phyloP scores from a whole-genome alignment of 2,329 filamentous ascomycete genomes.

The Fusarium verticillioides region DNA sequence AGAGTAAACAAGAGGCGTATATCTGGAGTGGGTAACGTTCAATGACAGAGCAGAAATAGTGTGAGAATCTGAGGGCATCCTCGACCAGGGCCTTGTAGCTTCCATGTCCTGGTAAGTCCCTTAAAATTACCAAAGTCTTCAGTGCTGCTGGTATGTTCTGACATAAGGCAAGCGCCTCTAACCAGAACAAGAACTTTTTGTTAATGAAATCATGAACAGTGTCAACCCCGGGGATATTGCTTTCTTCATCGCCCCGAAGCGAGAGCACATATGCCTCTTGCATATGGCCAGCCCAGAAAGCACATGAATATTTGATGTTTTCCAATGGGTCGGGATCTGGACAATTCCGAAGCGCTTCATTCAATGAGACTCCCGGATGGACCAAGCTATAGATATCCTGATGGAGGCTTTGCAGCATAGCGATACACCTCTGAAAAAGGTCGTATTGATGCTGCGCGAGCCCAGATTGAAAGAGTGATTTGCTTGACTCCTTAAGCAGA shows the following conservation, averaged over 20 bases:
- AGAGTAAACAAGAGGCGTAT: too few relatives aligned
- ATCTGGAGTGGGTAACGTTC: too few relatives aligned
- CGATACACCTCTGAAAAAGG: not conserved
- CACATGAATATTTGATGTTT: rapidly evolving
- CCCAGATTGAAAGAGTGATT: rapidly evolving
- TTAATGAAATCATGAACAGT: not conserved
- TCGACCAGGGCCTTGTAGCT: too few relatives aligned
- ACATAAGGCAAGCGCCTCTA: not conserved
- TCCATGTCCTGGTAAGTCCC: not conserved
- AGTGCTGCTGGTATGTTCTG: not conserved
- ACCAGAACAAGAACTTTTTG: not conserved
- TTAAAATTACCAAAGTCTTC: not conserved
- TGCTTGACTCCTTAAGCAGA: rapidly evolving
- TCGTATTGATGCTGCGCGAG: not conserved
- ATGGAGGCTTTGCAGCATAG: rapidly evolving
- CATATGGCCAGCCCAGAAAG: not conserved
- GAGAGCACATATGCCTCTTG: not conserved
- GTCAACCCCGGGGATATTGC: rapidly evolving
- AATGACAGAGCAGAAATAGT: too few relatives aligned
- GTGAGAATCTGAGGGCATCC: too few relatives aligned
- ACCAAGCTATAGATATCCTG: not conserved
- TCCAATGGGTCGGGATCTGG: rapidly evolving
- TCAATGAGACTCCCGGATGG: not conserved
- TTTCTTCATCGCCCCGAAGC: rapidly evolving
- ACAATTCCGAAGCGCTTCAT: rapidly evolving